These are phyloP conservation scores for Filosporella fistucella DNA, from an alignment of 495 filamentous ascomycete species.

Conservation along the genomic window DNA sequence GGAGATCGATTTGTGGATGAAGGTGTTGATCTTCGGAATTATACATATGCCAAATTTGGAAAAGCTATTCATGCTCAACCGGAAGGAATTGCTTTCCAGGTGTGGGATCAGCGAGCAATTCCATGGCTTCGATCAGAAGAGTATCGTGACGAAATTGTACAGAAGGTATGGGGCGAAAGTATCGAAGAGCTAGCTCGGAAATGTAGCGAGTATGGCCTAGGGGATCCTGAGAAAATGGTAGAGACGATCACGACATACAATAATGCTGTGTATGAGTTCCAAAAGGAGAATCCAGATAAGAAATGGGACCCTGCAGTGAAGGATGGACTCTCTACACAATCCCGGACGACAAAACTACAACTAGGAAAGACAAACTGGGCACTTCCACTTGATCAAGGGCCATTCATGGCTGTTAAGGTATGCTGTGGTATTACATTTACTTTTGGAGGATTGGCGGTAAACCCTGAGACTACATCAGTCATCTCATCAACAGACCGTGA, in stretches of 20 bases:
- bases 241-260: slow-evolving; percentile 49
- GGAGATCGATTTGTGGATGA: slow-evolving; percentile 61
- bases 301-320: slow-evolving; percentile 50
- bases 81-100: slow-evolving; percentile 51
- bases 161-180: slow-evolving; percentile 40
- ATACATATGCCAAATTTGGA: slow-evolving; percentile 60
- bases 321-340: slow-evolving; percentile 54
- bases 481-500: slow-evolving; percentile 34
- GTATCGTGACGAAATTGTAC: slow-evolving; percentile 49
- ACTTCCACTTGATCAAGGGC: slow-evolving; percentile 43
- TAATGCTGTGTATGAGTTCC: slow-evolving; percentile 36
- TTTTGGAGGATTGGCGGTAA: slow-evolving; percentile 54
- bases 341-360: slow-evolving; percentile 25
- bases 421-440: slow-evolving; percentile 61
- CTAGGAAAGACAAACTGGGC: slow-evolving; percentile 64
- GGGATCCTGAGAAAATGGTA: slow-evolving; percentile 35
- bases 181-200: slow-evolving; percentile 50
- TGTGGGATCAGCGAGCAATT: slow-evolving; percentile 50
- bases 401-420: slow-evolving; percentile 56
- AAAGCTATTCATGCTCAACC: slow-evolving; percentile 50
- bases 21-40: slow-evolving; percentile 56
- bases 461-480: slow-evolving; percentile 40
- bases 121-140: slow-evolving; percentile 50
- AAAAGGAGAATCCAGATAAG: slow-evolving; percentile 30
- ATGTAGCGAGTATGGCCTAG: slow-evolving; percentile 37